Conservation (phyloP, 257 asterid species). For the Nicotiana obtusifolia region DNA sequence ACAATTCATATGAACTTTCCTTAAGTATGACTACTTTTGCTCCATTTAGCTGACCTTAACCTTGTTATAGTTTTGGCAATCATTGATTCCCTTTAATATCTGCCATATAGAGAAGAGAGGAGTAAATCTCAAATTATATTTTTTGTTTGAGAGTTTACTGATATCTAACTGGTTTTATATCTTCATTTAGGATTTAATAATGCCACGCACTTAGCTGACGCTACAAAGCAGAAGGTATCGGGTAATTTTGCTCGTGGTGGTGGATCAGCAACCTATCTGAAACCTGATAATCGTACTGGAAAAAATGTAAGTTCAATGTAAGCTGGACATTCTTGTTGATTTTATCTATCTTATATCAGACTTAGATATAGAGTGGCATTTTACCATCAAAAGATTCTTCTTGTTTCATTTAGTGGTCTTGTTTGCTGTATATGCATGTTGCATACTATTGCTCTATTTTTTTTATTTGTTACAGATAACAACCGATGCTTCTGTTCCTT, state of each 20-base stretch:
- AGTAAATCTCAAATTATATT: neutral
- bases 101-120: neutral
- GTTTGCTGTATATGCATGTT: neutral
- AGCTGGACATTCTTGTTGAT: neutral
- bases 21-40: neutral
- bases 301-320: conserved; percentile 12
- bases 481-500: conserved; percentile 11
- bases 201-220: neutral
- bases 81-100: neutral
- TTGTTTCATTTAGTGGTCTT: neutral
- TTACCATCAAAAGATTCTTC: neutral
- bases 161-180: neutral
- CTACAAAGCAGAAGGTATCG: conserved; percentile 9
- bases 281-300: conserved; percentile 5
- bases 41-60: neutral
- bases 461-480: conserved; percentile 3
- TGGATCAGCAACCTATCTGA: conserved; percentile 10
- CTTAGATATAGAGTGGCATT: neutral
- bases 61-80: neutral
- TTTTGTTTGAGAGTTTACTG: neutral
- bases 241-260: conserved; percentile 1
- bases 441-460: neutral
- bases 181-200: neutral
- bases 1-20: neutral
- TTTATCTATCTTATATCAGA: neutral